Evolutionary conservation across 345 rosid genomes (phyloP), one percentile per base, ranked within the genome.

Genomic region (Microcos paniculata): DNA sequence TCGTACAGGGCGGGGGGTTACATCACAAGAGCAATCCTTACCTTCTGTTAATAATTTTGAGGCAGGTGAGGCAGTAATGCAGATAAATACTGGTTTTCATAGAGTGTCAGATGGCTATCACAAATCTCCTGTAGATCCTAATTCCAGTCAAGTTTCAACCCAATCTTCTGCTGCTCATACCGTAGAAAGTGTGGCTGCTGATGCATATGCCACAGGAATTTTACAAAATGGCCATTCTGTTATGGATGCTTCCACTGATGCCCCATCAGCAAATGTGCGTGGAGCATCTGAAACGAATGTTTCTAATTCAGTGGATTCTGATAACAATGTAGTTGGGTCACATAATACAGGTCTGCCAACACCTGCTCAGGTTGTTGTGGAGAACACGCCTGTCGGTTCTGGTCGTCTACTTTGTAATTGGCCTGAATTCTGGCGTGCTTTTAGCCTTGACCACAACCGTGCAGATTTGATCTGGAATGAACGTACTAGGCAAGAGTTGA

Each of bases 381-480:
- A 96, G 84, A 89, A 82, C 71, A 90, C 92, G 16, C 95, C 98
- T 45, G 97, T 96, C 73, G 99, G 99, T 79, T 93, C 97, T 24
- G 98, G 99, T 56, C 89, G 94, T 80, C 85, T 96, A 66, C 95
- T 93, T 70, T 85, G 90, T 69, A 96, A 96, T 81, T 96, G 99
- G 99, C 89, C 93, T 67, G 97, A 96, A 81, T 94, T 96, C 79
- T 96, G 99, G 99, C 89, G 96, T 76, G 99, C 98, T 75, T 93
- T 96, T 83, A 89, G 97, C 83, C 98, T 93, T 76, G 99, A 96
- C 73, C 98, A 93, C 84, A 92, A 96, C 82, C 98, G 99, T 81
- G 99, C 99, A 4, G 99, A 96, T 87, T 90, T 96, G 74, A 91
- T 96, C 77, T 96, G 98, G 99, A 96, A 96, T 63, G 99, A 96